phyloP scores from a whole-genome alignment of 73 alveolate species.

The Paramecium sexaurelia region DNA sequence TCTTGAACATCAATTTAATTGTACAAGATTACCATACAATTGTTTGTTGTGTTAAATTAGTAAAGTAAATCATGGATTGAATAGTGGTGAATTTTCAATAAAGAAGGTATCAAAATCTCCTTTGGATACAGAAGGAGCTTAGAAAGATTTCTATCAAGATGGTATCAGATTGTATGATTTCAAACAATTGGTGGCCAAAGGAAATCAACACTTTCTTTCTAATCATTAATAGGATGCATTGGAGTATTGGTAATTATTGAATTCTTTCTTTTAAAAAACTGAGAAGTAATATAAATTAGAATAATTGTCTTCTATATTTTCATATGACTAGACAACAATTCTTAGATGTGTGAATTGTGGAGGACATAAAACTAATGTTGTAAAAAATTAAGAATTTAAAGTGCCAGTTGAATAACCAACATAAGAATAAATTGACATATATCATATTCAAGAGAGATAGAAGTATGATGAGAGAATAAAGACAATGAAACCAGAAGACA shows the following conservation, averaged over 20 bases:
- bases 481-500: constrained; percentile 73
- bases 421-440: constrained; percentile 9
- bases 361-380: constrained; percentile 49
- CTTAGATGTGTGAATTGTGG: constrained; percentile 92
- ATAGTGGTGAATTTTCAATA: constrained; percentile 92
- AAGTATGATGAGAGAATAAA: constrained; percentile 75
- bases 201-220: constrained; percentile 95
- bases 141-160: constrained; percentile 91
- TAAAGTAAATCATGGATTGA: constrained; percentile 92
- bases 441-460: constrained; percentile 58
- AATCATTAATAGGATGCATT: constrained; percentile 98
- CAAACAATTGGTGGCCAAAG: constrained; percentile 96
- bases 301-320: constrained; percentile 74
- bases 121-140: constrained; percentile 74
- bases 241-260: constrained; percentile 90
- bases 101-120: constrained; percentile 86
- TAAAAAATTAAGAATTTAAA: constrained; percentile 55
- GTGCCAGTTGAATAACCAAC: constrained; percentile 64
- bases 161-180: constrained; percentile 94
- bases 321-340: constrained; percentile 85
- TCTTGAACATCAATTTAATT: constrained; percentile 82
- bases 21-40: constrained; percentile 81
- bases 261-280: constrained; percentile 79
- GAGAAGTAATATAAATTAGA: constrained; percentile 71
- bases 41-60: constrained; percentile 91